phyloP scores from a whole-genome alignment of 2,329 filamentous ascomycete species.

The Thelonectria rubi region DNA sequence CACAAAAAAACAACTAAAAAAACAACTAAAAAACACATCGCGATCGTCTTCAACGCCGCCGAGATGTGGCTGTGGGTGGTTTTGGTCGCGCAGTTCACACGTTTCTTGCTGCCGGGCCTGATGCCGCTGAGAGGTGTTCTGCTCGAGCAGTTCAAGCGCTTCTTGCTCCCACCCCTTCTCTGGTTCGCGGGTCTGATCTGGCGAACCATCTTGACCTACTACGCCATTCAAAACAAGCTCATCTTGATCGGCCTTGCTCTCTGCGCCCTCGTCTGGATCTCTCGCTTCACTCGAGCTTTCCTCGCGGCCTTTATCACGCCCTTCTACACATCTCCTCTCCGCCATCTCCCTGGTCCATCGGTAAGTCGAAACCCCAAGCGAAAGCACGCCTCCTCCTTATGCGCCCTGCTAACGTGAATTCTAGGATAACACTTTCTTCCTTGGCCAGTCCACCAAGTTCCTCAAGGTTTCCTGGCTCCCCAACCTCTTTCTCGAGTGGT shows the following conservation, averaged over 20 bases:
- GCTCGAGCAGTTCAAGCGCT: no score
- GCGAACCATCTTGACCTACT: no score
- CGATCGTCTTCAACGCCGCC: no score
- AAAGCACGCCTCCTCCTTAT: background rate
- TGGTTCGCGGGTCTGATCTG: background rate
- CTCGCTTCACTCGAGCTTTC: background rate
- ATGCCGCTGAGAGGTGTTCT: no score
- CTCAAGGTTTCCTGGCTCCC: slow-evolving; percentile 42
- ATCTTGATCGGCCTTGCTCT: background rate
- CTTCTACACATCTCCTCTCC: slow-evolving; percentile 53
- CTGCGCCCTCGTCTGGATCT: background rate
- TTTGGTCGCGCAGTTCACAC: no score
- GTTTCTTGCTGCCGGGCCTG: no score
- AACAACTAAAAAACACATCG: no score
- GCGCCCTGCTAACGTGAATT: background rate
- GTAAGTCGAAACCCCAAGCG: slow-evolving; percentile 35
- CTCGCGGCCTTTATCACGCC: slow-evolving; percentile 53
- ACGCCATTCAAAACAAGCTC: no score
- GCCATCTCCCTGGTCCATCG: slow-evolving; percentile 55
- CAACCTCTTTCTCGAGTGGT: slow-evolving; percentile 42
- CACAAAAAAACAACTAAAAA: no score
- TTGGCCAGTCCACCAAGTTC: slow-evolving; percentile 52
- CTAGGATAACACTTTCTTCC: slow-evolving; percentile 50
- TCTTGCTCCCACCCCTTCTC: background rate
- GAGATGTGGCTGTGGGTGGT: no score